A percentile compares a stretch with the other conserved stretches of the same genome.
Evolutionary conservation across 2,329 filamentous ascomycete species (phyloP).

Genomic region (Nakataea oryzae): DNA sequence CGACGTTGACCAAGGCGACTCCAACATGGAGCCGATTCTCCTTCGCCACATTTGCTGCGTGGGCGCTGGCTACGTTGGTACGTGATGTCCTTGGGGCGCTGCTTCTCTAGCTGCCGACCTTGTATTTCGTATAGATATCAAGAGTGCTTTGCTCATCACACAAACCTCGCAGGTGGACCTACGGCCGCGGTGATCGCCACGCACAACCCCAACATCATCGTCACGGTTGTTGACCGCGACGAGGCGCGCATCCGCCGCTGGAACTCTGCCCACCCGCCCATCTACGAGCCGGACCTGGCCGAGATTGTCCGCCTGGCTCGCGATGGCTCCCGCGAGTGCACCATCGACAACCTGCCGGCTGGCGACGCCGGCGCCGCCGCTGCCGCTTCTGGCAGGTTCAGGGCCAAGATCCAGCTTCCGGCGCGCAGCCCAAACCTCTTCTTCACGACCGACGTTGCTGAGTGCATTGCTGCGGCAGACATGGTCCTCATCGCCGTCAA

Average conservation of each 20-base stretch:
- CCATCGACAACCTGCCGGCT: conserved; percentile 24
- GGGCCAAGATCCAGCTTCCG: conserved; percentile 16
- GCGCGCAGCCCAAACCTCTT: conserved; percentile 54
- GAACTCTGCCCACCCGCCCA: conserved; percentile 64
- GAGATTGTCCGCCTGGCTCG: conserved; percentile 57
- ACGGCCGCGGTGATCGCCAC: conserved; percentile 66
- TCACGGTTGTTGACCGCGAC: conserved; percentile 68
- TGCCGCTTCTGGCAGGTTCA: background rate
- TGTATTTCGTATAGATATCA: background rate
- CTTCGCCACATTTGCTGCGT: conserved; percentile 60
- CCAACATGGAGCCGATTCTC: background rate
- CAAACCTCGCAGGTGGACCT: conserved; percentile 49
- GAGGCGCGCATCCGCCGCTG: conserved; percentile 55
- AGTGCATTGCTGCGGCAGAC: conserved; percentile 55
- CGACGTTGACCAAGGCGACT: background rate
- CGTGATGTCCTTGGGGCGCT: conserved; percentile 18
- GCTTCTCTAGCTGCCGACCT: background rate
- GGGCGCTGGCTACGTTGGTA: conserved; percentile 67
- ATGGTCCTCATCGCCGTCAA: conserved; percentile 69
- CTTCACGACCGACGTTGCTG: conserved; percentile 60
- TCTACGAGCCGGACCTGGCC: conserved; percentile 63
- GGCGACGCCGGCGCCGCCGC: background rate
- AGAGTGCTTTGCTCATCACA: background rate
- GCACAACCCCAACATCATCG: conserved; percentile 58
- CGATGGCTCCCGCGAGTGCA: conserved; percentile 39